Base-by-base conservation (phyloP, 2,329 filamentous ascomycete species). In the Fonsecaea monophora region DNA sequence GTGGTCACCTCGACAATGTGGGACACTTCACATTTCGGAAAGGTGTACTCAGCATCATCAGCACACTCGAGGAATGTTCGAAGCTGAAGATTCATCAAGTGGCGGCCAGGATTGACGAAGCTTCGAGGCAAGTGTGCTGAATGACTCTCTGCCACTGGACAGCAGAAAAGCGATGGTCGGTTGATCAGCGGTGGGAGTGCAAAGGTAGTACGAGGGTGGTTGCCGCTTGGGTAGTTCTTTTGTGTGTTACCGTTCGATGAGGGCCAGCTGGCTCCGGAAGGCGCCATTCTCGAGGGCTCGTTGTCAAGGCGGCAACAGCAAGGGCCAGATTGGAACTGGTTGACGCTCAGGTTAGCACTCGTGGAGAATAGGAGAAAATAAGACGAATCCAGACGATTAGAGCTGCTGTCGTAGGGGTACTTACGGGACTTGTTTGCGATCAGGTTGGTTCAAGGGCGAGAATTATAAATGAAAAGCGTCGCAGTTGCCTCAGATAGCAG, bases 1-100 rank as follows among this genome's bases (percentile, higher is more conserved):
- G 66, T 67, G 30, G 68, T 70, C 38, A 70, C 68, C 50, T 70
- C 68, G 30, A 70, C 60, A 13, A 70, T 68, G 53, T 70, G 68
- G 15, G 68, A 70, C 8, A 70, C 68, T 6, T 70, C 68, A 32
- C 68, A 70, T 53, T 64, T 66, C 4, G 53, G 25, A 37, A 68
- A 68, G 32, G 60, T 65, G 34, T 62, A 42, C 13, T 61, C 37
- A 15, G 63, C 42, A 53, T 70, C 57, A 25, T 70, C 68, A 10
- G 68, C 68, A 54, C 68, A 68, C 37, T 70, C 68, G 54, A 70
- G 66, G 54, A 70, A 70, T 7, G 66, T 58, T 53, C 63, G 66
- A 35, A 70, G 64, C 55, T 70, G 68, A 37, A 59, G 60, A 42
- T 70, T 70, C 66, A 68, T 68, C 34, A 70, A 48, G 38, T 70